Percentiles rank a stretch among this genome's conserved stretches.
Evolutionary conservation across 352 stramenopile species (phyloP).

Genomic region (Globisporangium heterothallicum): DNA sequence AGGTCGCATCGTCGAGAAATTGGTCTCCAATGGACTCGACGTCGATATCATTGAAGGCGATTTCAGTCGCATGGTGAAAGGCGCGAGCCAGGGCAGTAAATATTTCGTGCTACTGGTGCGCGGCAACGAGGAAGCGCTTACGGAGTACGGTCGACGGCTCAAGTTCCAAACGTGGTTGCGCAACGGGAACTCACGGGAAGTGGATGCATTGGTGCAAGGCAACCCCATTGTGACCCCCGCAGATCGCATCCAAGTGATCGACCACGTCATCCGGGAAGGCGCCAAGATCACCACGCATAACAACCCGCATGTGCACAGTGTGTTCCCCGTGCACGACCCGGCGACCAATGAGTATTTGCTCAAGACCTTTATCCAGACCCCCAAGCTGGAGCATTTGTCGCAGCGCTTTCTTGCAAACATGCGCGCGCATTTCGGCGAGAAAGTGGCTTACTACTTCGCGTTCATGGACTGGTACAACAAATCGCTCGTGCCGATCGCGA

Average conservation of each 20-base stretch:
- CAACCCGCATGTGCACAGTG: conserved; percentile 50
- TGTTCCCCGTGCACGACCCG: conserved; percentile 78
- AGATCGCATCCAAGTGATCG: conserved; percentile 77
- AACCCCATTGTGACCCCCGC: conserved; percentile 61
- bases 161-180: conserved; percentile 75
- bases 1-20: conserved; percentile 42
- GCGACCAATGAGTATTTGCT: conserved; percentile 67
- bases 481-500: conserved; percentile 62
- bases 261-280: conserved; percentile 75
- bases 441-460: conserved; percentile 82
- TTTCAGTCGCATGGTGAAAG: conserved; percentile 37
- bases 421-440: conserved; percentile 78
- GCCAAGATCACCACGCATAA: conserved; percentile 55
- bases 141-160: conserved; percentile 51
- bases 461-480: conserved; percentile 89
- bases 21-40: conserved; percentile 59
- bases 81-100: conserved; percentile 30
- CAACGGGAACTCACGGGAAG: conserved; percentile 64
- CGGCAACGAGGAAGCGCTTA: conserved; percentile 56
- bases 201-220: conserved; percentile 52
- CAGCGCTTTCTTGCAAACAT: conserved; percentile 53
- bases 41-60: conserved; percentile 72
- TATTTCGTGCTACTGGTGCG: conserved; percentile 73
- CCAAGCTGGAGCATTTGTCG: conserved; percentile 62
- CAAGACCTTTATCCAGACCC: conserved; percentile 61